Evolutionary conservation across 352 stramenopile genomes (phyloP).

Genomic region (Phytophthora boehmeriae): DNA sequence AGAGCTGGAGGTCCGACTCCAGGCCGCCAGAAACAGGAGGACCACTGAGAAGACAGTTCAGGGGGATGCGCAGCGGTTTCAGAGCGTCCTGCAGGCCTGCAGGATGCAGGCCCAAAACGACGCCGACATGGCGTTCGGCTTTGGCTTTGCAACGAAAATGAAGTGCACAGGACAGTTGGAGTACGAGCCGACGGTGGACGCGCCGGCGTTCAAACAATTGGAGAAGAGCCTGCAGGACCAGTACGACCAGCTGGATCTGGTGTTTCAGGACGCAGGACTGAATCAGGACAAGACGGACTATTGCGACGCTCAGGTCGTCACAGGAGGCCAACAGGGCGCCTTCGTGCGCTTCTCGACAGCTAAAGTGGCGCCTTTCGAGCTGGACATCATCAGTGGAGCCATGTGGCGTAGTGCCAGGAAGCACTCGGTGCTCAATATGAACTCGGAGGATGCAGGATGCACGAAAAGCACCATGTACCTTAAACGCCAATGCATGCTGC

Average conservation of each 20-base stretch:
- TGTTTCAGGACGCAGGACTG: conserved; percentile 38
- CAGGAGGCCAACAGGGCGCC: conserved; percentile 22
- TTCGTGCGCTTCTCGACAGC: conserved; percentile 41
- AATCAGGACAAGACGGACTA: conserved; percentile 20
- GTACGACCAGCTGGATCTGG: conserved; percentile 25
- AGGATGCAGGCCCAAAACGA: conserved; percentile 14
- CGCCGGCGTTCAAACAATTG: conserved; percentile 21
- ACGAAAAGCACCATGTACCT: conserved; percentile 24
- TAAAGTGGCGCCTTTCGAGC: conserved; percentile 31
- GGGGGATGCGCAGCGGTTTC: conserved; percentile 12
- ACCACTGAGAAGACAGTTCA: conserved; percentile 4
- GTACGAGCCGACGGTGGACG: conserved; percentile 36
- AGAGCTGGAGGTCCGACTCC: conserved; percentile 27
- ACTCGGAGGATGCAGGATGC: conserved; percentile 3
- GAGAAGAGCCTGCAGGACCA: conserved; percentile 25
- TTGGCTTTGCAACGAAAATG: no score
- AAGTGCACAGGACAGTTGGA: conserved; percentile 10
- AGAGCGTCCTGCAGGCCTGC: conserved; percentile 24
- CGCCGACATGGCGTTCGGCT: background rate
- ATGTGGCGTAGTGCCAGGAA: conserved; percentile 31
- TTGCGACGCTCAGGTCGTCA: conserved; percentile 25
- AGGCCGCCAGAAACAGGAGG: conserved; percentile 12
- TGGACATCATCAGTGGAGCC: conserved; percentile 25
- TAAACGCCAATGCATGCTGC: conserved; percentile 34
- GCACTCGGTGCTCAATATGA: conserved; percentile 25